Evolutionary conservation across 2,329 filamentous ascomycete genomes (phyloP).

Genomic region (Colletotrichum spinosum): DNA sequence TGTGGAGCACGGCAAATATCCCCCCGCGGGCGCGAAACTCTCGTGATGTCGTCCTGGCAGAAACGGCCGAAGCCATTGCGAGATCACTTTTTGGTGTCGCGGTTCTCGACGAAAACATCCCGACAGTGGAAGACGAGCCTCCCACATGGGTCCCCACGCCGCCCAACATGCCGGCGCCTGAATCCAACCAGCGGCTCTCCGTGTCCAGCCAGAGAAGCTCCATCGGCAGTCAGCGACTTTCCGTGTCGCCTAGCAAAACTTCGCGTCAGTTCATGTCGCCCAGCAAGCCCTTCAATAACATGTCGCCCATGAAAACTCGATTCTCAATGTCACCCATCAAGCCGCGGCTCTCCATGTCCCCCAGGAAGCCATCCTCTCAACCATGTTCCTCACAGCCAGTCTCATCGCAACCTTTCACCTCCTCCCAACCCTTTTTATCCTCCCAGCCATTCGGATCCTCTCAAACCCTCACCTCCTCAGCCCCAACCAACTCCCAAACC

Average conservation of each 20-base stretch:
- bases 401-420: slow-evolving; percentile 19
- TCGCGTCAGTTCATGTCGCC: slow-evolving; percentile 12
- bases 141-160: slow-evolving; percentile 31
- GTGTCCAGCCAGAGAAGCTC: slow-evolving; percentile 14
- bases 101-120: slow-evolving; percentile 32
- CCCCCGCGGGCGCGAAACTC: slow-evolving; percentile 22
- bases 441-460: slow-evolving; percentile 12
- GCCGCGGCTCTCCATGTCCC: slow-evolving; percentile 18
- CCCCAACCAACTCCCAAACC: not conserved
- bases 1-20: slow-evolving; percentile 19
- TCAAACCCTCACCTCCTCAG: too few relatives aligned
- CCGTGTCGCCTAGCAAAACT: slow-evolving; percentile 19
- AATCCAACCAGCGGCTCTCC: slow-evolving; percentile 15
- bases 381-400: slow-evolving; percentile 3
- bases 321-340: slow-evolving; percentile 28
- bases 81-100: slow-evolving; percentile 32
- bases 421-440: not conserved
- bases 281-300: slow-evolving; percentile 6
- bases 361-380: slow-evolving; percentile 3
- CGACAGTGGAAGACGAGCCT: slow-evolving; percentile 8
- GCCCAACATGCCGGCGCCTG: slow-evolving; percentile 1
- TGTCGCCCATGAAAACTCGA: slow-evolving; percentile 18
- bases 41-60: slow-evolving; percentile 31
- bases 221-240: slow-evolving; percentile 14
- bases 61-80: slow-evolving; percentile 35